These are phyloP conservation scores for Amphicarpaea edgeworthii DNA, from an alignment of 306 rosid genomes.

Conservation along the genomic window DNA sequence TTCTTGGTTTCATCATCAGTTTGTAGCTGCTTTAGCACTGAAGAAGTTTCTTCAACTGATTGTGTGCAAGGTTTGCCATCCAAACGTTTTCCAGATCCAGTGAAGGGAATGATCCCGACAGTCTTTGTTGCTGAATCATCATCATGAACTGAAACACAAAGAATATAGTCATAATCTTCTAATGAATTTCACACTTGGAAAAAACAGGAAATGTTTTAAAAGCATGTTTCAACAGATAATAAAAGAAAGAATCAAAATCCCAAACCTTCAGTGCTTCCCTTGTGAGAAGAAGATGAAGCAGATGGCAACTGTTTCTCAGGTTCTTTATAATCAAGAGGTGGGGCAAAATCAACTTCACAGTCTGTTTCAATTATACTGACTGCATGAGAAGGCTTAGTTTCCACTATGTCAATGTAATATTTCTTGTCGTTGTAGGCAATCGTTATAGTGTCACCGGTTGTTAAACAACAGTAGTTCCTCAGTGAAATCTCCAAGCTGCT, in stretches of 20 bases:
- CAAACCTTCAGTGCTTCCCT: slow-evolving; percentile 44
- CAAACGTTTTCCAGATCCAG: slow-evolving; percentile 58
- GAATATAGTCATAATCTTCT: neutral
- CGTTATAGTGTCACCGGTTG: slow-evolving; percentile 66
- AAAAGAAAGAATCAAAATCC: neutral
- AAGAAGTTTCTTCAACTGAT: slow-evolving; percentile 44
- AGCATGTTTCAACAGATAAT: neutral
- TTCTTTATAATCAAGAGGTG: slow-evolving; percentile 52
- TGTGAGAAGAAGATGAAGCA: slow-evolving; percentile 22
- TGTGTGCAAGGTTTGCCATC: slow-evolving; percentile 56
- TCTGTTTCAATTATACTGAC: slow-evolving; percentile 59
- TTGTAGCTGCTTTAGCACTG: slow-evolving; percentile 41
- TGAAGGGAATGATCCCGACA: slow-evolving; percentile 50
- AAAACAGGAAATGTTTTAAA: neutral
- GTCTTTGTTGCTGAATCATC: slow-evolving; percentile 48
- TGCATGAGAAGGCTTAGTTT: slow-evolving; percentile 63
- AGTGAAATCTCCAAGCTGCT: slow-evolving; percentile 61
- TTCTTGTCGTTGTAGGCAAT: slow-evolving; percentile 61
- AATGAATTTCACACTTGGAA: neutral
- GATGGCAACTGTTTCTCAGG: slow-evolving; percentile 43
- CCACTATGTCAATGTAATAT: slow-evolving; percentile 58
- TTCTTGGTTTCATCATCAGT: slow-evolving; percentile 39
- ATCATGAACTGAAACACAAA: slow-evolving; percentile 51
- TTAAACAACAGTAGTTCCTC: slow-evolving; percentile 61
- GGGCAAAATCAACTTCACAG: slow-evolving; percentile 61